Percentiles rank a stretch among this genome's conserved stretches.
phyloP scores from a whole-genome alignment of 2,329 filamentous ascomycete species.

The Exophiala phaeomuriformis region DNA sequence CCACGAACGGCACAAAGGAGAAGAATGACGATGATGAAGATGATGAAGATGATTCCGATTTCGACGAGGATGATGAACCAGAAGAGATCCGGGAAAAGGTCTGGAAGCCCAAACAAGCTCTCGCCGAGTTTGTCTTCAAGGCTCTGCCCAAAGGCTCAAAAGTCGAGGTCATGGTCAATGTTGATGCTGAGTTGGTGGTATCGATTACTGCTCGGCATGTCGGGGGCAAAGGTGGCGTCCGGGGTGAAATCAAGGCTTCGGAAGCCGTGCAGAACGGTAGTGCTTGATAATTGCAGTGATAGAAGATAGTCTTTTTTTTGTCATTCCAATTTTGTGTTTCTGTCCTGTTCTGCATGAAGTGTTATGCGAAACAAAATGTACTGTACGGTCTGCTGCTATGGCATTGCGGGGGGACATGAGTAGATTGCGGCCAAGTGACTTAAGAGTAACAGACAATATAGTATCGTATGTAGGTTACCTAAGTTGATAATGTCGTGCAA shows the following conservation, averaged over 20 bases:
- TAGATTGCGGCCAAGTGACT: constrained; percentile 48
- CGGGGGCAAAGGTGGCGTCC: constrained; percentile 75
- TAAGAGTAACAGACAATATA: constrained; percentile 28
- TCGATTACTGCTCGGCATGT: constrained; percentile 78
- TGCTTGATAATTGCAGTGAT: constrained; percentile 18
- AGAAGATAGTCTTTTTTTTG: neutral
- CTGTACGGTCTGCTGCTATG: too few relatives aligned
- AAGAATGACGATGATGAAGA: constrained; percentile 56
- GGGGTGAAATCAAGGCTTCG: constrained; percentile 50
- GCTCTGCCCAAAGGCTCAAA: constrained; percentile 81
- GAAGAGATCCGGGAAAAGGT: constrained; percentile 84
- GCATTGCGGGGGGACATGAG: too few relatives aligned
- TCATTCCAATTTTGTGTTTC: neutral
- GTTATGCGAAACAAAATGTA: too few relatives aligned
- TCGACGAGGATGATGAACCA: constrained; percentile 63
- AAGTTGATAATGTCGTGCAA: too few relatives aligned
- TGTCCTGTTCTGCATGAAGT: neutral
- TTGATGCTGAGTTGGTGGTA: constrained; percentile 69
- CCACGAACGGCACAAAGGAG: constrained; percentile 49
- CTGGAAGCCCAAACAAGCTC: constrained; percentile 75
- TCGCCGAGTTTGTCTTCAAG: constrained; percentile 80
- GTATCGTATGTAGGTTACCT: too few relatives aligned
- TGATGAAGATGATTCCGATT: constrained; percentile 49
- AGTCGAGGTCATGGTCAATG: constrained; percentile 88
- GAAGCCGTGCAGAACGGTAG: constrained; percentile 33